A percentile compares a stretch with the other conserved stretches of the same genome.
phyloP scores from a whole-genome alignment of 2,329 filamentous ascomycete species.

The Fusarium virguliforme region DNA sequence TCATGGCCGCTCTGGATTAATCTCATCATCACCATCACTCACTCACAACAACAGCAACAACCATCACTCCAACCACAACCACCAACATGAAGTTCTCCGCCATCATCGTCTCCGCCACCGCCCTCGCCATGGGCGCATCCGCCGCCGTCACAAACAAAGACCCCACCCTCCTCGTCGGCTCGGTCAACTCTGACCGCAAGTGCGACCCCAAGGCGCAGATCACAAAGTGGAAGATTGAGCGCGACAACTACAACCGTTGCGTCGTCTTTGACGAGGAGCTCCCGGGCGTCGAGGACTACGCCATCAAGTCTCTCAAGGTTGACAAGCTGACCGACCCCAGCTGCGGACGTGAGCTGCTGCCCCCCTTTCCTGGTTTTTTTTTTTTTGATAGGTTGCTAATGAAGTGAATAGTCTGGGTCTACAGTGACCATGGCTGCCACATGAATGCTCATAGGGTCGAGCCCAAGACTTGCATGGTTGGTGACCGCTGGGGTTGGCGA shows the following conservation, averaged over 20 bases:
- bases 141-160: neutral
- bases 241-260: neutral
- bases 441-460: neutral
- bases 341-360: neutral
- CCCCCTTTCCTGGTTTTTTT: too few species aligned
- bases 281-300: neutral
- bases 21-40: neutral
- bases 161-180: neutral
- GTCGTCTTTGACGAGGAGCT: conserved; percentile 3
- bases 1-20: neutral
- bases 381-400: neutral
- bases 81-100: neutral
- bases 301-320: neutral
- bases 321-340: neutral
- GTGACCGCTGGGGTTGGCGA: conserved; percentile 2
- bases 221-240: neutral
- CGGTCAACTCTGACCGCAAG: neutral
- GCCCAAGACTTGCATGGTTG: neutral
- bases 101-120: conserved; percentile 2
- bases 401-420: neutral
- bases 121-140: neutral
- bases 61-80: neutral
- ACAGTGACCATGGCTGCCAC: neutral
- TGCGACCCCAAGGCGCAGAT: neutral
- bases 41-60: neutral